Conservation (phyloP, 805 yeast genomes). For the Cephaloascus albidus region DNA sequence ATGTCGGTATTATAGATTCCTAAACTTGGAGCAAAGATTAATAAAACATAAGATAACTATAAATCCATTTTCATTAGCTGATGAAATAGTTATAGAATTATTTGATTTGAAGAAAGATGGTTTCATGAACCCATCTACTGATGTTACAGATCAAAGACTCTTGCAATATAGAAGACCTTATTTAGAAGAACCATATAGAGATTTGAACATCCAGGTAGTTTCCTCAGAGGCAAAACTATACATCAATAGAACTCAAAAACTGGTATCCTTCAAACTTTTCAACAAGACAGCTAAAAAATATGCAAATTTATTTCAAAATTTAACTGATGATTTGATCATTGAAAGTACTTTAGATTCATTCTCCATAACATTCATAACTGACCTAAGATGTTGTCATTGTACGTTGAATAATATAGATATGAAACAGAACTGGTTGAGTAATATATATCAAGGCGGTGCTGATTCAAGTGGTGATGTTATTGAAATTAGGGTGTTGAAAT, state of each 20-base stretch:
- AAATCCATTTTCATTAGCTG: conserved; percentile 41
- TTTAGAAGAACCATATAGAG: conserved; percentile 21
- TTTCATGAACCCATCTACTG: conserved; percentile 12
- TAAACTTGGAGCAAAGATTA: conserved; percentile 64
- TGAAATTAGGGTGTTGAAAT: conserved; percentile 29
- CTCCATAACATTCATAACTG: conserved; percentile 14
- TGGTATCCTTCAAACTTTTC: background rate
- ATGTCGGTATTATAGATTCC: conserved; percentile 68
- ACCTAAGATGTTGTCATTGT: conserved; percentile 17
- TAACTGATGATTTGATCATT: conserved; percentile 16
- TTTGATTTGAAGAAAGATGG: conserved; percentile 35
- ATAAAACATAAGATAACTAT: conserved; percentile 37
- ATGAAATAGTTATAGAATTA: conserved; percentile 50
- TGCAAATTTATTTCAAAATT: conserved; percentile 15
- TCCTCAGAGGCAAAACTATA: conserved; percentile 5
- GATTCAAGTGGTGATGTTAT: conserved; percentile 23
- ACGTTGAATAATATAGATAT: conserved; percentile 24
- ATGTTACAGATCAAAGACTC: conserved; percentile 10
- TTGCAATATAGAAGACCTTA: conserved; percentile 22
- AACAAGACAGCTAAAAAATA: conserved; percentile 3
- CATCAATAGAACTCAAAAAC: conserved; percentile 1
- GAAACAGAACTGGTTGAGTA: conserved; percentile 22
- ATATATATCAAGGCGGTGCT: conserved; percentile 10
- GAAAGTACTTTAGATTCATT: conserved; percentile 12
- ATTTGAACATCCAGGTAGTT: conserved; percentile 21